Evolutionary conservation across 148 eudicot species (phyloP), one percentile per base, ranked within the genome.

Genomic region (Cornus suecica): DNA sequence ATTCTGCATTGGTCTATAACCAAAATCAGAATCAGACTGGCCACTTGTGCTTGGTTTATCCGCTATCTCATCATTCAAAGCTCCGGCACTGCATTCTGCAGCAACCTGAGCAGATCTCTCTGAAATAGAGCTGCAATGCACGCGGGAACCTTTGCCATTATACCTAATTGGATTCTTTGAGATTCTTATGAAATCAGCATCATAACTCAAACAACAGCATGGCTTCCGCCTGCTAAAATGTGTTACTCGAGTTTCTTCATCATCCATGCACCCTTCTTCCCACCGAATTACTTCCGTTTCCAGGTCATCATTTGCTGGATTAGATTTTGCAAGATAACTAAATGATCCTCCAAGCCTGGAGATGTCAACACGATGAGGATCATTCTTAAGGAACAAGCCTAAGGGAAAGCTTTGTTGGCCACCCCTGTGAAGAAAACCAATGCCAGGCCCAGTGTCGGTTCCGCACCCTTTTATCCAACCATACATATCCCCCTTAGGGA

Each of bases 221-320:
- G 98, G 98, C 80, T 92, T 90, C 81, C 76, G 86, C 76, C 84
- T 84, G 42, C 91, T 80, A 71, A 63, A 73, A 83, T 94, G 98
- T 67, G 98, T 89, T 66, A 84, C 92, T 84, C 83, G 84, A 31
- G 83, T 77, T 82, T 88, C 94, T 81, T 83, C 90, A 72, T 87
- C 88, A 78, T 94, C 96, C 87, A 87, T 87, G 78, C 96, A 94
- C 34, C 98, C 98, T 89, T 94, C 98, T 74, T 94, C 92, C 98
- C 98, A 94, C 54, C 90, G 83, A 81, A 94, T 84, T 29, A 89
- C 84, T 82, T 94, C 95, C 58, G 79, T 85, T 76, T 84, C 91
- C 78, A 85, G 84, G 29, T 80, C 83, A 63, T 66, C 82, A 79
- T 62, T 73, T 69, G 86, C 77, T 63, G 88, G 88, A 74, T 92